Evolutionary conservation across 177 flowering plant genomes (phyloP).

Genomic region (Vitis hybrid): DNA sequence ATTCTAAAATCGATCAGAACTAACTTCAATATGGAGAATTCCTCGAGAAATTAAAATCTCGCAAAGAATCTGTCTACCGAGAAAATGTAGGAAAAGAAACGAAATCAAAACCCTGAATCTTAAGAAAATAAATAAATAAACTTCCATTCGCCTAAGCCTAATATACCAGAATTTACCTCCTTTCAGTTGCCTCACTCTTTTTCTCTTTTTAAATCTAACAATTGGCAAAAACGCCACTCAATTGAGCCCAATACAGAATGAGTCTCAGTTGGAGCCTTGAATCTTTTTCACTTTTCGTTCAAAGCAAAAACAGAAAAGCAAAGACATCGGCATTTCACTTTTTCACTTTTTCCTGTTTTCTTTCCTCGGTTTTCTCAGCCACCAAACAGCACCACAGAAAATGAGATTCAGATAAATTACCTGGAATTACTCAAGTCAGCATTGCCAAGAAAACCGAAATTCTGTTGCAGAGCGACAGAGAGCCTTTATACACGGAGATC

Average conservation of each 20-base stretch:
- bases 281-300: too few species aligned
- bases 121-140: background rate
- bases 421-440: conserved; percentile 14
- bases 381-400: background rate
- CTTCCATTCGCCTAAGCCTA: too few species aligned
- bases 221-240: background rate
- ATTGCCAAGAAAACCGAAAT: conserved; percentile 8
- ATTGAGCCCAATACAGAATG: background rate
- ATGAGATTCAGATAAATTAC: conserved; percentile 1
- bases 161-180: too few species aligned
- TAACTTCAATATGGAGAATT: too few species aligned
- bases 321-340: too few species aligned
- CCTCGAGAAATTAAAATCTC: too few species aligned
- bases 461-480: background rate
- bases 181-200: too few species aligned
- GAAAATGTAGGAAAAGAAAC: background rate
- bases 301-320: too few species aligned
- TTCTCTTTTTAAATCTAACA: too few species aligned
- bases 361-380: conserved; percentile 5
- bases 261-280: too few species aligned
- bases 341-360: background rate
- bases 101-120: background rate
- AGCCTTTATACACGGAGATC: conserved; percentile 8
- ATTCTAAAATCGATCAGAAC: too few species aligned
- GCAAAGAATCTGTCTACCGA: too few species aligned